Percentiles rank a stretch among this genome's conserved stretches.
phyloP scores from a whole-genome alignment of 495 filamentous ascomycete genomes.

The Penicillium atrosanguineum region DNA sequence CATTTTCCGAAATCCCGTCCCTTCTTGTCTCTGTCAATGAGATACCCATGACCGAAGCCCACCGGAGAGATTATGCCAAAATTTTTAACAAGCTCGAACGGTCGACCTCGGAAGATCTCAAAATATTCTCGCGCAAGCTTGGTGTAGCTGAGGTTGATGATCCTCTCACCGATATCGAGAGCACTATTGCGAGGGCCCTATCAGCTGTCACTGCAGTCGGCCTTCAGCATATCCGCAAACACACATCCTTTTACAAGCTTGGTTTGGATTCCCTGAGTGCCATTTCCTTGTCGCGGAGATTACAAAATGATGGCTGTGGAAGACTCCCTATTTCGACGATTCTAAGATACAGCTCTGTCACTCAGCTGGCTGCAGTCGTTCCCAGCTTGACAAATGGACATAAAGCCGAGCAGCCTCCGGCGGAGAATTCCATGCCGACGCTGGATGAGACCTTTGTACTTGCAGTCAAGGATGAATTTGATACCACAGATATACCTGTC shows the following conservation, averaged over 20 bases:
- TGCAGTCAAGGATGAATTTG: constrained; percentile 17
- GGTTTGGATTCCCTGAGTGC: constrained; percentile 82
- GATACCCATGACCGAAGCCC: constrained; percentile 61
- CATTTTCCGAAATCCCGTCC: constrained; percentile 67
- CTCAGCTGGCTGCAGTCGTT: constrained; percentile 49
- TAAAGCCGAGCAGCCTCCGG: neutral
- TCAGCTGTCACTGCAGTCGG: constrained; percentile 46
- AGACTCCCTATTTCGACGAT: constrained; percentile 60
- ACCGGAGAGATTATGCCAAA: constrained; percentile 57
- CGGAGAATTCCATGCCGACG: neutral
- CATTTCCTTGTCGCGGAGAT: constrained; percentile 58
- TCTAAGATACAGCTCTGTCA: constrained; percentile 58
- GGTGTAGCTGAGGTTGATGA: constrained; percentile 17
- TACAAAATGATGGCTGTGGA: constrained; percentile 40
- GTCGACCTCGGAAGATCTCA: constrained; percentile 20
- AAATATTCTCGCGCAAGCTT: constrained; percentile 22
- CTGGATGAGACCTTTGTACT: constrained; percentile 16
- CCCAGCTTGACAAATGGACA: constrained; percentile 4
- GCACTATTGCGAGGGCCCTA: constrained; percentile 49
- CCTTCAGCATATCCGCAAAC: constrained; percentile 37
- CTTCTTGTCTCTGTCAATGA: constrained; percentile 62
- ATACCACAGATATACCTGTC: constrained; percentile 32
- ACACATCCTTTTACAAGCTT: constrained; percentile 58
- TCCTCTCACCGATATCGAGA: constrained; percentile 37
- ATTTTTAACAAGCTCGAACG: constrained; percentile 34